Base-by-base conservation (phyloP, 2,329 filamentous ascomycete species). In the Diaporthe sp. region DNA sequence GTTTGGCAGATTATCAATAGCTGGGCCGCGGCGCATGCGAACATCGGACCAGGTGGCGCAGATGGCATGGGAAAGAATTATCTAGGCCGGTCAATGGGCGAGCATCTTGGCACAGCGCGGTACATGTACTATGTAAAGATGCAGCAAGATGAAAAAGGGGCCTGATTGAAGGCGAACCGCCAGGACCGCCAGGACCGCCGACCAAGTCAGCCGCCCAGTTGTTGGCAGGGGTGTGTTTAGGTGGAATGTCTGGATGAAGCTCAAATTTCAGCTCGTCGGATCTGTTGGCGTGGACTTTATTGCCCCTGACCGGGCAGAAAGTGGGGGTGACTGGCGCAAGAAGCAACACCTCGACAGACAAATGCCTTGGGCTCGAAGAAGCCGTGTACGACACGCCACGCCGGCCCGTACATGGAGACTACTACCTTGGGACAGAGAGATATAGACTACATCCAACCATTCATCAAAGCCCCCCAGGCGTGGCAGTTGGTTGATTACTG, bases 231-330 rank as follows among this genome's bases (percentile, higher is more conserved):
- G 46, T 68, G 46, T 53, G 46, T 53, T 39, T 53, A 39, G 46
- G 62, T 68, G 65, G 31, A 37, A 39, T 53, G 31, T 53, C 65
- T 68, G 46, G 46, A 68, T 39, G 65, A 68, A 68, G 65, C 65
- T 68, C 65, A 53, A 46, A 68, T 53, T 68, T 68, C 65, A 68
- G 65, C 65, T 68, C 62, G 34, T 53, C 65, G 44, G 46, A 39
- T 68, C 34, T 68, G 31, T 42, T 68, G 46, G 62, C 62, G 62
- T 68, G 62, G 65, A 53, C 65, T 68, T 28, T 53, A 22, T 68
- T 68, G 65, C 65, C 65, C 65, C 65, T 68, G 65, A 68, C 34
- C 44, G 34, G 34, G 65, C 46, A 68, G 65, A 39, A 28, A 68
- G 65, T 68, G 65, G 65, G 65, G 65, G 13, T 42, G 34, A 53